A percentile compares a stretch with the other conserved stretches of the same genome.
phyloP scores from a whole-genome alignment of 164 flowering plant species.

The Piper betle region DNA sequence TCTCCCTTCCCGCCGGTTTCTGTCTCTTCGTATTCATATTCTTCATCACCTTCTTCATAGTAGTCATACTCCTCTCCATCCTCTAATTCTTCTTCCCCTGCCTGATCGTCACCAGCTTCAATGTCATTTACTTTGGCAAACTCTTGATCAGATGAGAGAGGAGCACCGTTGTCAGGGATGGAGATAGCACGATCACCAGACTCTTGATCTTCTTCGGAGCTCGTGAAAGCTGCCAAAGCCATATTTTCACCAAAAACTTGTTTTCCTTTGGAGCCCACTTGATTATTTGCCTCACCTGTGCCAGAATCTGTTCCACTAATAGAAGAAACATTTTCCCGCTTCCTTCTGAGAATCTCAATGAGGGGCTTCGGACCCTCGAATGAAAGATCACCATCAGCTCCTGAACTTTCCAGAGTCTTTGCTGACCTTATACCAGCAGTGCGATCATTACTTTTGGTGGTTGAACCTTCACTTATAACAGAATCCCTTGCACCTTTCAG shows the following conservation, averaged over 20 bases:
- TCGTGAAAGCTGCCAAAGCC: background rate
- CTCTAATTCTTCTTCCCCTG: conserved; percentile 20
- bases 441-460: too few relatives aligned
- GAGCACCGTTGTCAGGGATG: conserved; percentile 11
- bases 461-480: too few relatives aligned
- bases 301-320: conserved; percentile 9
- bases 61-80: conserved; percentile 41
- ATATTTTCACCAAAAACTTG: conserved; percentile 3
- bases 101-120: conserved; percentile 28
- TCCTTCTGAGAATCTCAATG: conserved; percentile 64
- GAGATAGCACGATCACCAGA: conserved; percentile 10
- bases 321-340: conserved; percentile 36
- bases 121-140: too few relatives aligned
- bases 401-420: conserved; percentile 14
- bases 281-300: conserved; percentile 13
- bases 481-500: conserved; percentile 31
- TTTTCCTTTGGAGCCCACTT: too few relatives aligned
- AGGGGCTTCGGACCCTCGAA: conserved; percentile 87
- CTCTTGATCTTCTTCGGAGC: background rate
- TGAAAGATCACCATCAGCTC: conserved; percentile 25
- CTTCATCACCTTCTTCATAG: conserved; percentile 37
- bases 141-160: conserved; percentile 14
- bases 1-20: too few relatives aligned
- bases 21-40: conserved; percentile 28
- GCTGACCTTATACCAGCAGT: conserved; percentile 8